A percentile compares a stretch with the other conserved stretches of the same genome.
phyloP scores from a whole-genome alignment of 2,329 filamentous ascomycete species.

The Colletotrichum spinosum region DNA sequence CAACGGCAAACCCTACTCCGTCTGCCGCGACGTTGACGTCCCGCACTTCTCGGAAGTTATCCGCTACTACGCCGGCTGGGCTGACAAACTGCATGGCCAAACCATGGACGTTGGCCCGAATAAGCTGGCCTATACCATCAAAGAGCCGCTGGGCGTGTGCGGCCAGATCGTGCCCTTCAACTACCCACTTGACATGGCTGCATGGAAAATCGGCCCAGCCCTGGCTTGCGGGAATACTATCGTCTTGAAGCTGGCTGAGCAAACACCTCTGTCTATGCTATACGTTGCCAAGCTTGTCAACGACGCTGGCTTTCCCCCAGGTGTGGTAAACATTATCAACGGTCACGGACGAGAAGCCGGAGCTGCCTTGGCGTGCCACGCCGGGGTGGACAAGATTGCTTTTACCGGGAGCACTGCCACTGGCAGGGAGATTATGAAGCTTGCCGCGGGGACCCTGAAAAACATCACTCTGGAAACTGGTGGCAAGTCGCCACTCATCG shows the following conservation, averaged over 20 bases:
- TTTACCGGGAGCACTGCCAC: slow-evolving; percentile 79
- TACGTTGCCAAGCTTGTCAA: slow-evolving; percentile 73
- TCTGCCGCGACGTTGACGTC: slow-evolving; percentile 74
- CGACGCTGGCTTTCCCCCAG: slow-evolving; percentile 78
- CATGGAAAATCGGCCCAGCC: slow-evolving; percentile 74
- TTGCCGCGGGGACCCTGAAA: slow-evolving; percentile 70
- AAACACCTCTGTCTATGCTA: slow-evolving; percentile 70
- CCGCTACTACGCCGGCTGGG: slow-evolving; percentile 83
- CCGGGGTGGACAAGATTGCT: slow-evolving; percentile 76
- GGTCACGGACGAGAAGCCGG: slow-evolving; percentile 74
- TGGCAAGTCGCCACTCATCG: slow-evolving; percentile 69
- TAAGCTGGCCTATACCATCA: slow-evolving; percentile 82
- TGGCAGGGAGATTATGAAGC: slow-evolving; percentile 77
- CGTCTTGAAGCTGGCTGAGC: slow-evolving; percentile 70
- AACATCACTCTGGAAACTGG: slow-evolving; percentile 71
- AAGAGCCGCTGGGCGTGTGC: slow-evolving; percentile 82
- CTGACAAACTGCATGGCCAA: slow-evolving; percentile 83
- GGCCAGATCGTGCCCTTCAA: slow-evolving; percentile 86
- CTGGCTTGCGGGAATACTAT: slow-evolving; percentile 69
- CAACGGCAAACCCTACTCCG: slow-evolving; percentile 81
- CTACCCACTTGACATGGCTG: slow-evolving; percentile 80
- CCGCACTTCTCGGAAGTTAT: slow-evolving; percentile 59
- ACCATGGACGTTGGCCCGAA: slow-evolving; percentile 77
- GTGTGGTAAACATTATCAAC: slow-evolving; percentile 78
- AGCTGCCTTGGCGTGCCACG: slow-evolving; percentile 71